Conservation (phyloP, 352 stramenopile species). For the Pythium periplocum region DNA sequence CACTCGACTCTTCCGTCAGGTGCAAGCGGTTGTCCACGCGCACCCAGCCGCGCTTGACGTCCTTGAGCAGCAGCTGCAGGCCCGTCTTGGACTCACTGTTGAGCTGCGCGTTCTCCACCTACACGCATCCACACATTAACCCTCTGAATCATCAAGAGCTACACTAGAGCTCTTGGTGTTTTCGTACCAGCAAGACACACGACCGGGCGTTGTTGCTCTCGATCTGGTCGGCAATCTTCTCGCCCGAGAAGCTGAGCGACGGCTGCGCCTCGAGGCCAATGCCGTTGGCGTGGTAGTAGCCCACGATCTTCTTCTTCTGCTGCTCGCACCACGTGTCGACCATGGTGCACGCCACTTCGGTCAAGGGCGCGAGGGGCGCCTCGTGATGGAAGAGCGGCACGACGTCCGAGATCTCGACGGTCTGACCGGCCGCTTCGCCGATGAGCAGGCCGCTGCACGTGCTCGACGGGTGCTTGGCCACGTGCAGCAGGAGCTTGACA, state of each 20-base stretch:
- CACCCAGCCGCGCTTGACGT: constrained; percentile 76
- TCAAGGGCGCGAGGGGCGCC: constrained; percentile 50
- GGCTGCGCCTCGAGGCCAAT: constrained; percentile 23
- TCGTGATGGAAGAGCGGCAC: constrained; percentile 81
- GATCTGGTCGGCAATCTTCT: constrained; percentile 68
- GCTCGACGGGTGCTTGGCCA: constrained; percentile 43
- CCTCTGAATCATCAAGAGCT: neutral
- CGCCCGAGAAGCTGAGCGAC: constrained; percentile 41
- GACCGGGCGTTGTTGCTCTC: constrained; percentile 59
- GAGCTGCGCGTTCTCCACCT: constrained; percentile 55
- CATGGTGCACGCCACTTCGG: constrained; percentile 63
- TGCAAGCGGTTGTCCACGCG: constrained; percentile 58
- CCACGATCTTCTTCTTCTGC: constrained; percentile 53
- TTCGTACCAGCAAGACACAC: constrained; percentile 49
- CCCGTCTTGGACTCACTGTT: constrained; percentile 41
- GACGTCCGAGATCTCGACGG: constrained; percentile 48
- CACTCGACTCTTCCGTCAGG: constrained; percentile 32
- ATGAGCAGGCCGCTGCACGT: constrained; percentile 54
- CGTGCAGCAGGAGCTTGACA: constrained; percentile 75
- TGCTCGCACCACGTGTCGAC: constrained; percentile 50
- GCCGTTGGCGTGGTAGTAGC: constrained; percentile 52
- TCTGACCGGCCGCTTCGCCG: constrained; percentile 37
- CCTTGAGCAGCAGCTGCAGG: constrained; percentile 69
- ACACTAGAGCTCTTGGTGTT: neutral
- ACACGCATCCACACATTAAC: neutral